These are phyloP conservation scores for Lepidium sativum DNA, from an alignment of 345 rosid species.

Conservation along the genomic window DNA sequence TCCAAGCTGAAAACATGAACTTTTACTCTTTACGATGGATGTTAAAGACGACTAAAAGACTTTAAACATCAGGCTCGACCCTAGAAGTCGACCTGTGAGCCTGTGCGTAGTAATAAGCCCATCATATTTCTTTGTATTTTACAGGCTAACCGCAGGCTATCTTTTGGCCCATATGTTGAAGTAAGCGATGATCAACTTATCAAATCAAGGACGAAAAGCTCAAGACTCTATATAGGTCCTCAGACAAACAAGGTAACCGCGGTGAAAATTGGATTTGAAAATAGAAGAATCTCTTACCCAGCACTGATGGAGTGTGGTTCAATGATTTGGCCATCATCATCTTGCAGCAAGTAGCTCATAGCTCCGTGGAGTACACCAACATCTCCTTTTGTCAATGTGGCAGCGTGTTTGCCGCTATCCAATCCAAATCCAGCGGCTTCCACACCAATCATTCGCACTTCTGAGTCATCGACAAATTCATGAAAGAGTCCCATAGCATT, in stretches of 20 bases:
- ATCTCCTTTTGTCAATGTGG: constrained; percentile 78
- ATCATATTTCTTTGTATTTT: too few species aligned
- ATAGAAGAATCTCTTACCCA: constrained; percentile 42
- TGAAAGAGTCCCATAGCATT: constrained; percentile 95
- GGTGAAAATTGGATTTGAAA: neutral
- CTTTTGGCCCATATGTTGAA: neutral
- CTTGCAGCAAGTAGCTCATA: constrained; percentile 92
- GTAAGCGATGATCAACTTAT: too few species aligned
- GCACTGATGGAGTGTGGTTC: constrained; percentile 96
- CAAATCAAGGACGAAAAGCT: neutral
- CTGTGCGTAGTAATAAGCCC: too few species aligned
- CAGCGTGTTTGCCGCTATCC: constrained; percentile 94
- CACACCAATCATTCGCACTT: constrained; percentile 84
- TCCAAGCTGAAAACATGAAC: constrained; percentile 49
- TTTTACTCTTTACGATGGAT: too few species aligned
- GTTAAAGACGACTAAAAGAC: too few species aligned
- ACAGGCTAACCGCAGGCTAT: too few species aligned
- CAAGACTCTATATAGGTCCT: too few species aligned
- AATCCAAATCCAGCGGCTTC: constrained; percentile 94
- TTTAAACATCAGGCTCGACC: too few species aligned
- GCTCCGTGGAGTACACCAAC: constrained; percentile 94
- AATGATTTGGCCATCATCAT: constrained; percentile 85
- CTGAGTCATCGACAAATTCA: constrained; percentile 70
- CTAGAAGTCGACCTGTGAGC: too few species aligned
- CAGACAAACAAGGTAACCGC: neutral